Percentiles rank a stretch among this genome's conserved stretches.
Conservation (phyloP, 768 basidiomycete genomes). For the Phaeotremella skinneri region DNA sequence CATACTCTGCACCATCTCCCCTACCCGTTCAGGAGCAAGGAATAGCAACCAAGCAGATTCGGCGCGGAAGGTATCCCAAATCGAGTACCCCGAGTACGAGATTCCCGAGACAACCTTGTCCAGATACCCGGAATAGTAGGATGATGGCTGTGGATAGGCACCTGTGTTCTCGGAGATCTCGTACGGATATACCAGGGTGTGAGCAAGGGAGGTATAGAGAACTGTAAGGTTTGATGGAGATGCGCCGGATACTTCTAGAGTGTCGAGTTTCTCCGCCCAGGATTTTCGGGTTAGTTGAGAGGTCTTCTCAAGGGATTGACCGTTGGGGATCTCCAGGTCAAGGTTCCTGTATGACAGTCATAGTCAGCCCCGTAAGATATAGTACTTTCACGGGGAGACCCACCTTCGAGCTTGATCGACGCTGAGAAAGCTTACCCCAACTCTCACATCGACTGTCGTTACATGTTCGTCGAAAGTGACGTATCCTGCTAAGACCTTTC, state of each 20-base stretch:
- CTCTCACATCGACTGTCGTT: constrained; percentile 57
- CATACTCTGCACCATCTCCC: constrained; percentile 76
- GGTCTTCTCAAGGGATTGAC: constrained; percentile 58
- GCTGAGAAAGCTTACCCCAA: constrained; percentile 74
- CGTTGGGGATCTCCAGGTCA: constrained; percentile 58
- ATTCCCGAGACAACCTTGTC: constrained; percentile 57
- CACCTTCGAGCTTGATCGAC: constrained; percentile 61
- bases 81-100: constrained; percentile 70
- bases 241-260: constrained; percentile 58
- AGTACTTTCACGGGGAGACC: constrained; percentile 4
- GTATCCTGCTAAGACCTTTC: constrained; percentile 58
- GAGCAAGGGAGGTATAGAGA: constrained; percentile 60
- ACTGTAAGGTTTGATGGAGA: constrained; percentile 56
- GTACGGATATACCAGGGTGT: constrained; percentile 64
- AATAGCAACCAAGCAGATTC: constrained; percentile 76
- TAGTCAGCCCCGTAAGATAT: too few species aligned
- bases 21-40: constrained; percentile 71
- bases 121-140: constrained; percentile 76
- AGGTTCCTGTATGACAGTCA: constrained; percentile 51
- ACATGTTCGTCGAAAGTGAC: constrained; percentile 45
- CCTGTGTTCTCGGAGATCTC: constrained; percentile 65
- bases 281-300: constrained; percentile 56
- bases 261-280: constrained; percentile 63
- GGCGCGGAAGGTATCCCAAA: constrained; percentile 73
- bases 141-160: constrained; percentile 10